A percentile compares a stretch with the other conserved stretches of the same genome.
These are phyloP conservation scores for Aleurites moluccanus DNA, from an alignment of 441 rosid genomes.

Conservation along the genomic window DNA sequence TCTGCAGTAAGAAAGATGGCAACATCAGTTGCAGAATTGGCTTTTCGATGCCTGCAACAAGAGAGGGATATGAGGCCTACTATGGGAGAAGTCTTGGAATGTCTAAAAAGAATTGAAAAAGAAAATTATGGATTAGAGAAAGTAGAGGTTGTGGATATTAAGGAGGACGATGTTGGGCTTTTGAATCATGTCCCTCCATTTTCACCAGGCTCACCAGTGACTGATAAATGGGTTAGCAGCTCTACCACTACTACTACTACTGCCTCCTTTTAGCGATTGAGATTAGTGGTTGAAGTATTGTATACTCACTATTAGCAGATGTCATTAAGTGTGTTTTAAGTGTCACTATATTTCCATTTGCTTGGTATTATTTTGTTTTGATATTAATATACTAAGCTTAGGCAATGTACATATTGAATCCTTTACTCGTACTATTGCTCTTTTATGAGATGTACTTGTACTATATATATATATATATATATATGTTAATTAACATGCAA, in stretches of 20 bases:
- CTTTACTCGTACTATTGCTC: no score
- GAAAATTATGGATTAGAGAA: slow-evolving; percentile 33
- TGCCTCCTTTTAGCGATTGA: slow-evolving; percentile 30
- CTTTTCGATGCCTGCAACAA: slow-evolving; percentile 58
- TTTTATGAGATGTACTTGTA: no score
- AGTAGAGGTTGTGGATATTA: slow-evolving; percentile 44
- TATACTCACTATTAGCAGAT: not conserved
- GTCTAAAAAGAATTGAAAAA: slow-evolving; percentile 36
- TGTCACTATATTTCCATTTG: not conserved
- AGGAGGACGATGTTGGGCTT: slow-evolving; percentile 47
- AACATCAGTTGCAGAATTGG: slow-evolving; percentile 50
- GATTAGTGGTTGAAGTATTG: not conserved
- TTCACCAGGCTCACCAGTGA: slow-evolving; percentile 49
- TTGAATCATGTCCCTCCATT: slow-evolving; percentile 42
- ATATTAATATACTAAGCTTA: not conserved
- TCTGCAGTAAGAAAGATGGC: slow-evolving; percentile 32
- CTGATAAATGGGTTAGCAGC: slow-evolving; percentile 59
- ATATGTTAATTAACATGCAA: not conserved
- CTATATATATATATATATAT: no score
- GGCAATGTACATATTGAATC: slow-evolving; percentile 10
- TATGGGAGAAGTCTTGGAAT: slow-evolving; percentile 46
- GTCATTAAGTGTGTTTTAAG: not conserved
- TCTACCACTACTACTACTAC: slow-evolving; percentile 30
- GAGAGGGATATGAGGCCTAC: slow-evolving; percentile 60
- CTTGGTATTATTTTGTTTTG: not conserved